A percentile compares a stretch with the other conserved stretches of the same genome.
These are phyloP conservation scores for Erythrophleum ivorense DNA, from an alignment of 331 rosid species.

Conservation along the genomic window DNA sequence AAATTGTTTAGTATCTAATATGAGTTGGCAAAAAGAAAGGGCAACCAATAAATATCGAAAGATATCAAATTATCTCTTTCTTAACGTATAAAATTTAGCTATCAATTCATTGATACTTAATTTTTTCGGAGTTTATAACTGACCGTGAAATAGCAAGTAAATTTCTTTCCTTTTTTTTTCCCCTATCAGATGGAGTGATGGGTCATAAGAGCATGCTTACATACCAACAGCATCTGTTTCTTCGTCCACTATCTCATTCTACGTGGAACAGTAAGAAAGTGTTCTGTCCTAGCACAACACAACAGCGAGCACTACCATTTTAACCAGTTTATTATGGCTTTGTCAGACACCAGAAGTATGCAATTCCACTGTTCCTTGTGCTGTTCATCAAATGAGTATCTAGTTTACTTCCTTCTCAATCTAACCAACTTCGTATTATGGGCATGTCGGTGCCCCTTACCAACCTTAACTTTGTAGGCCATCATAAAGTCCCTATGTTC, in stretches of 20 bases:
- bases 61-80: too few relatives aligned
- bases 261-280: background rate
- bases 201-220: background rate
- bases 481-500: slow-evolving; percentile 37
- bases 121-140: background rate
- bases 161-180: background rate
- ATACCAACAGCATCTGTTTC: background rate
- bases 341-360: slow-evolving; percentile 45
- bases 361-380: slow-evolving; percentile 51
- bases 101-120: background rate
- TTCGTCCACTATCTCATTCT: background rate
- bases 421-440: background rate
- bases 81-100: background rate
- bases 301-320: background rate
- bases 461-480: slow-evolving; percentile 40
- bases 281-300: background rate
- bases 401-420: slow-evolving; percentile 38
- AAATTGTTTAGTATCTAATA: too few relatives aligned
- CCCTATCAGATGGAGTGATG: background rate
- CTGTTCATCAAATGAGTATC: slow-evolving; percentile 26
- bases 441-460: slow-evolving; percentile 50
- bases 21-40: too few relatives aligned
- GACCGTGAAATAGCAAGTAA: too few relatives aligned
- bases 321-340: slow-evolving; percentile 10
- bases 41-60: too few relatives aligned